Evolutionary conservation across 2,329 filamentous ascomycete species (phyloP).

Genomic region (Tolypocladium cylindrosporum): DNA sequence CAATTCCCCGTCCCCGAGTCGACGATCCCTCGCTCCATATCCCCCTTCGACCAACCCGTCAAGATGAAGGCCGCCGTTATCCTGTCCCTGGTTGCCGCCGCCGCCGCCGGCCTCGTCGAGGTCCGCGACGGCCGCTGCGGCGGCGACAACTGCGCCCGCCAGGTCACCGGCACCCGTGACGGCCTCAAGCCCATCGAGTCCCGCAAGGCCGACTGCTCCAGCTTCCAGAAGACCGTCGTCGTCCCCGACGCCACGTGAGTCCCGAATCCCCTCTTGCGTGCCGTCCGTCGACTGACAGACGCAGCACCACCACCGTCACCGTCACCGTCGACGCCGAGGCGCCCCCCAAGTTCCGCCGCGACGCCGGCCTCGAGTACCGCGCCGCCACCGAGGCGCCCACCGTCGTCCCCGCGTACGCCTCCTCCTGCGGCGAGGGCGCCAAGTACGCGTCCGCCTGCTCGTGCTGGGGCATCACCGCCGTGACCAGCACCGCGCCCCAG

Average conservation of each 20-base stretch:
- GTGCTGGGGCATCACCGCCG: constrained; percentile 33
- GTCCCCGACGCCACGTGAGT: constrained; percentile 30
- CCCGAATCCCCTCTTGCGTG: not conserved
- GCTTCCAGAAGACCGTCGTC: constrained; percentile 28
- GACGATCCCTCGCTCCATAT: not conserved
- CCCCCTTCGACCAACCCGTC: constrained; percentile 3
- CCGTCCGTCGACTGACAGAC: not conserved
- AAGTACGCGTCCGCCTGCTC: constrained; percentile 32
- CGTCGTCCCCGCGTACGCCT: constrained; percentile 29
- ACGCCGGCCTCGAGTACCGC: constrained; percentile 14
- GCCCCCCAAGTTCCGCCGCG: constrained; percentile 16
- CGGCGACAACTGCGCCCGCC: constrained; percentile 37
- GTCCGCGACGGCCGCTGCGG: constrained; percentile 21
- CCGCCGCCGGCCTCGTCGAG: constrained; percentile 24
- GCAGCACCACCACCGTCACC: constrained; percentile 26
- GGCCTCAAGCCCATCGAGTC: constrained; percentile 22
- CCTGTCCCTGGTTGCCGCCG: constrained; percentile 26
- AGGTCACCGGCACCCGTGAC: constrained; percentile 31
- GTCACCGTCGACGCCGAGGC: constrained; percentile 24
- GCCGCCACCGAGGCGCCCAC: constrained; percentile 21
- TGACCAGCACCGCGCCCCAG: constrained; percentile 24
- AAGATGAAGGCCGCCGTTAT: constrained; percentile 31
- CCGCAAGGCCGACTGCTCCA: constrained; percentile 29
- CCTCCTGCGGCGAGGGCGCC: constrained; percentile 20
- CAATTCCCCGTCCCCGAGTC: not conserved